phyloP scores from a whole-genome alignment of 1,284 basidiomycete species.

The Ustilago hordei region DNA sequence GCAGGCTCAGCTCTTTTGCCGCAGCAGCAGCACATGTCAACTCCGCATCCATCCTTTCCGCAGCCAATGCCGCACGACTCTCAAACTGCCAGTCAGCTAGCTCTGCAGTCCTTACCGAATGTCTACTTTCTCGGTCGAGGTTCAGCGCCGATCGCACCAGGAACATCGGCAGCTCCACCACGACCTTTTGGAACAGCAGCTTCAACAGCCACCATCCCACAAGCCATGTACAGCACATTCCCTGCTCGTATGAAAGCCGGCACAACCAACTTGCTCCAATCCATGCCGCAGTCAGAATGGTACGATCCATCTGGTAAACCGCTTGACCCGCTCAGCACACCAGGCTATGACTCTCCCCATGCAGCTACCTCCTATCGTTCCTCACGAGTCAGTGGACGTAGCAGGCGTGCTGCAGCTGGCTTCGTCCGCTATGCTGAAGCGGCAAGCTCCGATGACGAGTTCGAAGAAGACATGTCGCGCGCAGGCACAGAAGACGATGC shows the following conservation, averaged over 20 bases:
- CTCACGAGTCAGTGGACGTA: constrained; percentile 31
- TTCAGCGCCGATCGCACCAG: constrained; percentile 31
- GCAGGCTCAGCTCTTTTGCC: constrained; percentile 14
- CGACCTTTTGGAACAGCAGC: constrained; percentile 40
- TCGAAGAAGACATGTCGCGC: constrained; percentile 33
- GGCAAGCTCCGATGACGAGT: constrained; percentile 57
- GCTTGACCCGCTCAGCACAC: constrained; percentile 35
- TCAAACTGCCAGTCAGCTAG: constrained; percentile 19
- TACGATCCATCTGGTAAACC: constrained; percentile 42
- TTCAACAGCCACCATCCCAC: constrained; percentile 68
- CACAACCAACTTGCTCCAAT: constrained; percentile 88
- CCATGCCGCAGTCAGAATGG: constrained; percentile 73
- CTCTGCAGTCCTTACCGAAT: constrained; percentile 24
- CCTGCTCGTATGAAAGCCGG: constrained; percentile 92
- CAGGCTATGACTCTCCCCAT: constrained; percentile 22
- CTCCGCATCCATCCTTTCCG: constrained; percentile 15
- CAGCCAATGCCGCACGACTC: constrained; percentile 11
- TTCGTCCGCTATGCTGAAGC: constrained; percentile 62
- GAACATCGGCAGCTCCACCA: constrained; percentile 32
- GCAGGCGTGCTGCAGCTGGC: constrained; percentile 37
- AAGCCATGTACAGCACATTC: constrained; percentile 86
- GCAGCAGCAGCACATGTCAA: constrained; percentile 25
- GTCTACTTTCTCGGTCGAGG: constrained; percentile 33
- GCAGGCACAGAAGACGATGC: constrained; percentile 47
- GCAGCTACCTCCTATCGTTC: constrained; percentile 32